Evolutionary conservation across 2,329 filamentous ascomycete genomes (phyloP), one percentile per base, ranked within the genome.

Genomic region (Aspergillus sclerotialis): DNA sequence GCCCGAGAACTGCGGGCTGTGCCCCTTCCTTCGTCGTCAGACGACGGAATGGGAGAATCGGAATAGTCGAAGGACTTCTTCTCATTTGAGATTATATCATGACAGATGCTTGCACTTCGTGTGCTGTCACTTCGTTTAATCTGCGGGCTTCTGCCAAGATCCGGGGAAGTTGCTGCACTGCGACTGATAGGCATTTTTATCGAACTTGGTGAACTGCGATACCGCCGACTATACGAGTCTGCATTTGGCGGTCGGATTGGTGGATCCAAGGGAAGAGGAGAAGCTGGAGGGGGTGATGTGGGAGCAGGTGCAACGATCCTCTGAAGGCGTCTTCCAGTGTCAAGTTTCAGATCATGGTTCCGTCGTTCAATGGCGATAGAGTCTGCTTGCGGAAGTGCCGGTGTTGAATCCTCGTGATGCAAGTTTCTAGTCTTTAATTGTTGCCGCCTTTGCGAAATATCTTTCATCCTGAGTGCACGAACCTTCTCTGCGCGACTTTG

Each of bases 1-100:
- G 33, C 38, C 2, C 36, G 45, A 10, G 42, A 14, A 6, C 33
- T 37, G 15, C 35, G 27, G n/a, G 32, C 35, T 1, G 39, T 45
- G 8, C 45, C 48, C 19, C 54, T 48, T n/a, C 51, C 48, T 36
- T 65, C 61, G 8, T 64, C 61, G 23, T 65, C 61, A 0, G 61
- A 64, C 19, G 61, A 64, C n/a, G 60, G 56, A 7, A 64, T 40
- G 7, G 59, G 56, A 5, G 55, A 60, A 16, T 56, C 53, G 3
- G 52, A 42, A n/a, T 44, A 47, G 24, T 33, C 33, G 12, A 31
- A 36, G 9, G 45, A 38, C 7, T 40, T 34, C 10, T 34, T 39
- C 16, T 51, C 46, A 8, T 30, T 35, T 6, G 37, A 35, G 7
- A 44, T 35, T 21, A 38, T 46, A 27, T 48, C 48, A 21, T 44